Base-by-base conservation (phyloP, 345 rosid species). In the Raphanus raphanistrum region DNA sequence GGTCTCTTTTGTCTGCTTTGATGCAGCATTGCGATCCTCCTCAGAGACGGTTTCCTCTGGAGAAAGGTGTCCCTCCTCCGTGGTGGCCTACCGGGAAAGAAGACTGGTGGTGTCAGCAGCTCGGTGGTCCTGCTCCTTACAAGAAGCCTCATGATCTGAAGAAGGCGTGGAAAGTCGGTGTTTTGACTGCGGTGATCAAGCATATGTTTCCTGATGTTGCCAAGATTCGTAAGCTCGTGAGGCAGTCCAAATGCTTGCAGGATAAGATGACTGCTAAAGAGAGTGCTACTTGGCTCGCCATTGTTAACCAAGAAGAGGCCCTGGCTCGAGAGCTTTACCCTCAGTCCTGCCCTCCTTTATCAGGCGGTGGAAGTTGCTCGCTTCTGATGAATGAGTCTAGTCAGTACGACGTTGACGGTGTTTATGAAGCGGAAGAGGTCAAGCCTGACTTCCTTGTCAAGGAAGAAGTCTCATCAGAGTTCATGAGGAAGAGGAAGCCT, bases 241-340 rank as follows among this genome's bases (percentile, higher is more conserved):
- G 97, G 71, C 94, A 90, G 66, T 93, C 98, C 12, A 95, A 95
- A 76, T 93, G 99, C 84, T 86, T 95, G 79, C 99, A 95, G 85
- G 99, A 95, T 86, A 95, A 95, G 87, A 95, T 95, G 98, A 95
- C 99, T 0, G 99, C 98, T 38, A 95, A 90, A 82, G 99, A 95
- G 88, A 95, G 98, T 85, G 99, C 98, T 28, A 90, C 92, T 43
- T 95, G 99, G 99, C 82, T 91, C 73, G 94, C 91, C 17, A 96
- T 95, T 68, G 80, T 95, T 82, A 87, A 84, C 84, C 87, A 86
- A 45, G 97, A 93, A 76, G 99, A 92, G 80, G 81, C 99, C 29
- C 79, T 84, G 36, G 84, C 92, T 67, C 82, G 63, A 68, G 97
- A 91, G 82, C 94, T 87, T 71, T 71, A 84, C 12, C 71, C 83